Evolutionary conservation across 2,329 filamentous ascomycete genomes (phyloP).

Genomic region (Thielaviopsis musarum): DNA sequence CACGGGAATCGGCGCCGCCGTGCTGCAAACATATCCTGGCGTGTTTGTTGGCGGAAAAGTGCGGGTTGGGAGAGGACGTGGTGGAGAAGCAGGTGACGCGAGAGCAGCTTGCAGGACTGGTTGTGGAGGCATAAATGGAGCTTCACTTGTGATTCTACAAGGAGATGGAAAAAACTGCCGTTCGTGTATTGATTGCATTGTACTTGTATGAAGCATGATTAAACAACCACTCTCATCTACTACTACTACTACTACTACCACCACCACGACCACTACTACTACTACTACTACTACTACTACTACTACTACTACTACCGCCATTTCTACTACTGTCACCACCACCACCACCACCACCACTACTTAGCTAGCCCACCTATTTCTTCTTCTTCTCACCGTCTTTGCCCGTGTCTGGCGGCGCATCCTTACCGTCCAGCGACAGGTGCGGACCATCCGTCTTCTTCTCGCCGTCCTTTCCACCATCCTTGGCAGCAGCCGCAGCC

Average conservation of each 20-base stretch:
- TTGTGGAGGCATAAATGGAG: conserved; percentile 23
- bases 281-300: not conserved
- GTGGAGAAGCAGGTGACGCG: conserved; percentile 38
- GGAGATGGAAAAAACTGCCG: not conserved
- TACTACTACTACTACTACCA: not conserved
- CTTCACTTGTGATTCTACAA: too few relatives aligned
- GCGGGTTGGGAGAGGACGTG: conserved; percentile 19
- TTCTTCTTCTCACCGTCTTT: conserved; percentile 38
- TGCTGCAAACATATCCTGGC: conserved; percentile 85
- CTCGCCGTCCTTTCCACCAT: conserved; percentile 23
- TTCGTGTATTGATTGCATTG: too few relatives aligned
- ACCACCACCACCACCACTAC: too few relatives aligned
- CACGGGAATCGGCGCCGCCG: conserved; percentile 24
- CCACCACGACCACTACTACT: too few relatives aligned
- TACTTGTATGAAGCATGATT: not conserved
- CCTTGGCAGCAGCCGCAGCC: conserved; percentile 18
- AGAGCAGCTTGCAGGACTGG: conserved; percentile 60
- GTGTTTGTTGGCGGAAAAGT: conserved; percentile 56
- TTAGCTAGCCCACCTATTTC: conserved; percentile 19
- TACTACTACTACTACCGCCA: not conserved
- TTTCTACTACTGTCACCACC: not conserved
- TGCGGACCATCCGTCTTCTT: conserved; percentile 28
- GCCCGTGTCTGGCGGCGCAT: conserved; percentile 38
- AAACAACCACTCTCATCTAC: not conserved
- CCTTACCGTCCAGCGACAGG: conserved; percentile 16